phyloP scores from a whole-genome alignment of 1,284 basidiomycete species.

The Ganoderma meredithae region DNA sequence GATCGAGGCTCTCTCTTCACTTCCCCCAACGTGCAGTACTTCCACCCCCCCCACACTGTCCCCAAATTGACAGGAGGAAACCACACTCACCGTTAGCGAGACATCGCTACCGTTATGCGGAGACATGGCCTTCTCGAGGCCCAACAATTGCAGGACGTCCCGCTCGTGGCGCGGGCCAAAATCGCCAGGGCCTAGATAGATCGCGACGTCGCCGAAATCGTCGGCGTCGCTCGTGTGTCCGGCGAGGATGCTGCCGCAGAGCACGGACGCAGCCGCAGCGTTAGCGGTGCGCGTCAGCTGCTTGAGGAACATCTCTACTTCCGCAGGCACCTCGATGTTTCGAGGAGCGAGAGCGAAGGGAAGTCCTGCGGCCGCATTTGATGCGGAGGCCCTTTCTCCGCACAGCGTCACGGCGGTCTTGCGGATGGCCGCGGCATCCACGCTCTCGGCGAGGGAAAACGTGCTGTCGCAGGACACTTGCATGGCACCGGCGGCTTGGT shows the following conservation, averaged over 20 bases:
- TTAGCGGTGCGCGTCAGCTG: constrained; percentile 49
- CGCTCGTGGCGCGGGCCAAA: constrained; percentile 36
- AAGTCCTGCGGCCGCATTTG: neutral
- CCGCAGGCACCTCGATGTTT: neutral
- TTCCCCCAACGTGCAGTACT: no score
- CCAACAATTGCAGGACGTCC: constrained; percentile 35
- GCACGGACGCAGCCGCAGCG: constrained; percentile 46
- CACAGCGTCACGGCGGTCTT: constrained; percentile 11
- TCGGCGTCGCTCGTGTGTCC: constrained; percentile 62
- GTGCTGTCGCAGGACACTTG: constrained; percentile 11
- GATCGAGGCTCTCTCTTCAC: neutral
- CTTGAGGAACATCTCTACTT: constrained; percentile 28
- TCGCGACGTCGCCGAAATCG: constrained; percentile 58
- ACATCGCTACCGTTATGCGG: neutral
- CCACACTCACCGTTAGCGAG: neutral
- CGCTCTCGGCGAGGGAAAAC: neutral
- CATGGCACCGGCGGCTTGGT: neutral
- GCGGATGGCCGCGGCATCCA: constrained; percentile 6
- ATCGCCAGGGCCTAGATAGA: constrained; percentile 55
- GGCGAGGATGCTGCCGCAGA: constrained; percentile 59
- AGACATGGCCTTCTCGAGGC: constrained; percentile 23
- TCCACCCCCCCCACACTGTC: no score
- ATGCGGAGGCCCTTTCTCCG: neutral
- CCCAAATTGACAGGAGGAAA: neutral
- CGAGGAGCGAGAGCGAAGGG: constrained; percentile 18